Conservation (phyloP, 345 rosid genomes). For the Camelina neglecta region DNA sequence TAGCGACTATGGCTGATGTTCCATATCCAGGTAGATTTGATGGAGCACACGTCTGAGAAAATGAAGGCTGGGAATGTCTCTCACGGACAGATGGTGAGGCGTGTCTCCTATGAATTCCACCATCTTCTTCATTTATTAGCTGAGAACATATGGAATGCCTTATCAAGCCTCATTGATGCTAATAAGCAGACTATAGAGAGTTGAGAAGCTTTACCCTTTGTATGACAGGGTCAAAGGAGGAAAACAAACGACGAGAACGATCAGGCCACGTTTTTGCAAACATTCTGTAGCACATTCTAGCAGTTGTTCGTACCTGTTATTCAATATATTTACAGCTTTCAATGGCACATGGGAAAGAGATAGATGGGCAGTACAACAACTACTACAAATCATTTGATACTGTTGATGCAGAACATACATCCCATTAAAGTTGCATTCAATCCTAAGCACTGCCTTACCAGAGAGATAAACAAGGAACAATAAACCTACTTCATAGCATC, state of each 20-base stretch:
- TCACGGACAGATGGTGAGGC: slow-evolving; percentile 96
- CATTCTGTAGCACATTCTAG: slow-evolving; percentile 98
- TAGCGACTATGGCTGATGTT: slow-evolving; percentile 94
- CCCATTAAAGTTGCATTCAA: slow-evolving; percentile 25
- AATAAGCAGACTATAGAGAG: slow-evolving; percentile 30
- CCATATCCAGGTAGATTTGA: slow-evolving; percentile 84
- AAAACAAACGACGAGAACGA: slow-evolving; percentile 92
- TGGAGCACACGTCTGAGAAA: slow-evolving; percentile 61
- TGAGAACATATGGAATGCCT: slow-evolving; percentile 42
- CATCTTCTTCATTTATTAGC: slow-evolving; percentile 95
- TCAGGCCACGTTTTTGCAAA: slow-evolving; percentile 99
- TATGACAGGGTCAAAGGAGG: slow-evolving; percentile 93
- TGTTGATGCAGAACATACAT: slow-evolving; percentile 22
- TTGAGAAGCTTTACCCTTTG: slow-evolving; percentile 73
- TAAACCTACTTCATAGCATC: slow-evolving; percentile 80
- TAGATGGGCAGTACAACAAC: slow-evolving; percentile 11
- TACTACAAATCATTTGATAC: slow-evolving; percentile 25
- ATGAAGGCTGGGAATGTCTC: slow-evolving; percentile 69
- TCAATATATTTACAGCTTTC: slow-evolving; percentile 20
- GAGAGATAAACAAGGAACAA: slow-evolving; percentile 20
- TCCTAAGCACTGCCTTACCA: slow-evolving; percentile 28
- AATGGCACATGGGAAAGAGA: slow-evolving; percentile 26
- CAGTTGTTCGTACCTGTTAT: slow-evolving; percentile 89
- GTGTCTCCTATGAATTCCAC: slow-evolving; percentile 93
- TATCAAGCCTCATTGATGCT: slow-evolving; percentile 30